A percentile compares a stretch with the other conserved stretches of the same genome.
phyloP scores from a whole-genome alignment of 2,329 filamentous ascomycete genomes.

The Coniochaeta hoffmannii region DNA sequence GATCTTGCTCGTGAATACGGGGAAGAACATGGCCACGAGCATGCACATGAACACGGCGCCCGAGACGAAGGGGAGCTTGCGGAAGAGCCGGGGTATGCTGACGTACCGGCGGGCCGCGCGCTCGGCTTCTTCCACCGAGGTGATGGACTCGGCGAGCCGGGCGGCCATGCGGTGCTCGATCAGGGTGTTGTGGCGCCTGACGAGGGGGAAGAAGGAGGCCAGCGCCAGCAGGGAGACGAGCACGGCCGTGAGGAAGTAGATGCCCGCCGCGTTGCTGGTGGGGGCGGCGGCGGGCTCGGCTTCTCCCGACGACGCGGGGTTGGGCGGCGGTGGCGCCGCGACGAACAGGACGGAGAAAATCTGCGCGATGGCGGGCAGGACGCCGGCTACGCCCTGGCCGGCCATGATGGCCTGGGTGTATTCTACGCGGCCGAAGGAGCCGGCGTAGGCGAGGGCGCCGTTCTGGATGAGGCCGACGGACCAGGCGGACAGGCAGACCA shows the following conservation, averaged over 20 bases:
- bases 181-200: constrained; percentile 50
- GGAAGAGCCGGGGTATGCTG: constrained; percentile 57
- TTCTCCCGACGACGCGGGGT: constrained; percentile 4
- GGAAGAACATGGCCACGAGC: constrained; percentile 84
- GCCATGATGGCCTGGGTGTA: constrained; percentile 97
- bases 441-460: constrained; percentile 85
- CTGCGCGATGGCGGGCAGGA: constrained; percentile 81
- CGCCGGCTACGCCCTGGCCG: constrained; percentile 85
- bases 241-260: constrained; percentile 87
- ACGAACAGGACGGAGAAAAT: constrained; percentile 73
- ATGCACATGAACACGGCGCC: constrained; percentile 77
- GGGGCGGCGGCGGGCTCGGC: not conserved
- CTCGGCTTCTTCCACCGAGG: constrained; percentile 45
- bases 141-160: constrained; percentile 41
- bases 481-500: constrained; percentile 72
- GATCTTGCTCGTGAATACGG: constrained; percentile 76
- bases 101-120: constrained; percentile 40
- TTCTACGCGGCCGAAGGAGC: constrained; percentile 74
- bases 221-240: constrained; percentile 64
- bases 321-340: constrained; percentile 31
- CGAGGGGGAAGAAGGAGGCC: constrained; percentile 66
- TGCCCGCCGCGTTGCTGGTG: constrained; percentile 65
- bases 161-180: constrained; percentile 40
- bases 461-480: constrained; percentile 87
- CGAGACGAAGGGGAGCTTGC: constrained; percentile 72